Base-by-base conservation (phyloP, 495 filamentous ascomycete species). In the Letharia columbiana region DNA sequence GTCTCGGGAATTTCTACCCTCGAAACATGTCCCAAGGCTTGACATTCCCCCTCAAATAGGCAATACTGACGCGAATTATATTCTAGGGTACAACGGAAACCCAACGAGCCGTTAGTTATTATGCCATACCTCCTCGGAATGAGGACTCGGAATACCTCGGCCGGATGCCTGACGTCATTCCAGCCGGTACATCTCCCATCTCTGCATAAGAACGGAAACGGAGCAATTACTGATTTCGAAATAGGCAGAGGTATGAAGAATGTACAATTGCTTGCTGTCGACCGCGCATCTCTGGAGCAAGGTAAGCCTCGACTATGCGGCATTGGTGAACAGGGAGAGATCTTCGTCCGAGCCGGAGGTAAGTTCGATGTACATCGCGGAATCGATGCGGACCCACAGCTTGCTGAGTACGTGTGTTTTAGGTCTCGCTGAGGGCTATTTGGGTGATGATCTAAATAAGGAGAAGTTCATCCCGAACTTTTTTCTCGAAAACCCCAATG, bases 221-320 rank as follows among this genome's bases (percentile, higher is more conserved):
- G 4, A 20, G 18, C 8, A 47, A 1, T 20, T 20, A 47, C 44
- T 47, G 20, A 47, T 33, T 9, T 23, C 17, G 0, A 33, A 33
- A 11, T 20, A 62, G 60, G 61, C 31, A 28, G 17, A 49, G 94
- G 94, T 23, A 98, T 98, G 91, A 75, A 91, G 66, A 86, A 97
- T 71, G 94, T 98, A 7, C 94, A 98, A 73, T 81, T 98, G 50
- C 78, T 98, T 1, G 90, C 98, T 35, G 91, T 98, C 31, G 86
- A 96, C 75, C 87, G 89, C 9, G 84, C 89, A 68, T 86, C 96
- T 72, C 59, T 64, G 20, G 60, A 56, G 18, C 50, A 69, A 47
- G 31, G 23, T 15, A 58, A 57, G 33, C 59, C 64, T 11, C 42
- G 62, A 33, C 79, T 92, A 33, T 98, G 94, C 74, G 82, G 82